These are phyloP conservation scores for Globisporangium emineosum DNA, from an alignment of 352 stramenopile species.

Conservation along the genomic window DNA sequence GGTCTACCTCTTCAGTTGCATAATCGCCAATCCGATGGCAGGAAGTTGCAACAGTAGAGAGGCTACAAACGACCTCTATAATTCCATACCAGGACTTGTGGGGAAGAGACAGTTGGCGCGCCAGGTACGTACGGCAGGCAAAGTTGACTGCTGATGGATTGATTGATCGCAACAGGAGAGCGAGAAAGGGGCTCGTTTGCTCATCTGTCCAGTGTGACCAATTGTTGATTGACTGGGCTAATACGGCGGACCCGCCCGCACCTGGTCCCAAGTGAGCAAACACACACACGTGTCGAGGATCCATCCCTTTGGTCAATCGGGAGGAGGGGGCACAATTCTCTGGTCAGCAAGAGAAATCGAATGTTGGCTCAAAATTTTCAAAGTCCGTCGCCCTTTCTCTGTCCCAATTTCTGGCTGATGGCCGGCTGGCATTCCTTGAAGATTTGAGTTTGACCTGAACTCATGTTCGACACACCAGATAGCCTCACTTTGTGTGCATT, in stretches of 20 bases:
- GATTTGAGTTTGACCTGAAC: background rate
- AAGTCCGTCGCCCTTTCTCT: background rate
- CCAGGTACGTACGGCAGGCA: background rate
- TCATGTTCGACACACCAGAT: background rate
- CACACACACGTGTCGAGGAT: no score
- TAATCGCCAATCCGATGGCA: background rate
- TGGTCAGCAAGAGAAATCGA: constrained; percentile 3
- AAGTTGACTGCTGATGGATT: constrained; percentile 6
- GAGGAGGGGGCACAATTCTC: constrained; percentile 1
- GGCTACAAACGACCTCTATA: background rate
- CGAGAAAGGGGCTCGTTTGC: background rate
- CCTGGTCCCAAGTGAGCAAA: no score
- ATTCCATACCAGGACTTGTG: constrained; percentile 10
- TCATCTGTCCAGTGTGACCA: no score
- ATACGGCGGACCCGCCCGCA: no score
- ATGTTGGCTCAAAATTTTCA: constrained; percentile 7
- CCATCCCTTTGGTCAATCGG: background rate
- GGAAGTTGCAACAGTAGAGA: no score
- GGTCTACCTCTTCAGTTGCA: constrained; percentile 6
- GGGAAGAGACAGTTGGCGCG: constrained; percentile 14
- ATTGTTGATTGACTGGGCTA: constrained; percentile 9
- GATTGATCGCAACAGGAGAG: background rate
- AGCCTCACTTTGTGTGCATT: background rate
- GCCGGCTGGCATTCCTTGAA: constrained; percentile 3
- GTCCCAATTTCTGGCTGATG: no score